Base-by-base conservation (phyloP, 1,139 yeast species). In the Yarrowia galli region DNA sequence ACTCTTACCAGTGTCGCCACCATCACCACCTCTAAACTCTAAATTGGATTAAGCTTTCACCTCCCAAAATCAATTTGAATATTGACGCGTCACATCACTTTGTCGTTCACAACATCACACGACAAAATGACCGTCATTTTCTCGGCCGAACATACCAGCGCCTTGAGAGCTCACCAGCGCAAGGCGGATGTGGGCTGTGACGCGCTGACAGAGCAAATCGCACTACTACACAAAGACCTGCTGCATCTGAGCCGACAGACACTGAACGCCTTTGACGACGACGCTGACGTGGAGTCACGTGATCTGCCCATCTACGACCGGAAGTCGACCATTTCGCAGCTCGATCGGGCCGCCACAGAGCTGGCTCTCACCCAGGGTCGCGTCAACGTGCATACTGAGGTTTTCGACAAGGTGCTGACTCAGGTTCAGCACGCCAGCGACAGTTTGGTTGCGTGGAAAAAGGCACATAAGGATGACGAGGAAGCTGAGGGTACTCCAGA, bases 241-340 rank as follows among this genome's bases (percentile, higher is more conserved):
- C 20, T 16, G 9, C 15, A 8, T 6, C 45, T 51, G 16, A 32
- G 56, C 40, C 12, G 25, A 20, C 18, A 49, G 40, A 22, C 43
- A 0, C 15, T 51, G 8, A 5, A 15, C 18, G 18, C 16, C 2
- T 13, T 32, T 4, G 43, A 51, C 13, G 6, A 38, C 20, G 32
- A 32, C 22, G 12, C 15, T 2, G 53, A 48, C 22, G 36, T 48
- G 18, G 28, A 53, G 18, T 53, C 56, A 1, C 18, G 16, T 10
- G 22, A 53, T 22, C 22, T 36, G 60, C 32, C 60, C 15, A 22
- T 53, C 32, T 53, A 53, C 32, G 32, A 53, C 60, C 43, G 60
- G 9, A 7, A 53, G 10, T 49, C 56, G 22, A 49, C 25, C 60
- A 22, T 36, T 36, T 36, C 43, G 18, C n/a, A 16, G 22, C 60